These are phyloP conservation scores for Claviceps monticola DNA, from an alignment of 2,329 filamentous ascomycete species.

Conservation along the genomic window DNA sequence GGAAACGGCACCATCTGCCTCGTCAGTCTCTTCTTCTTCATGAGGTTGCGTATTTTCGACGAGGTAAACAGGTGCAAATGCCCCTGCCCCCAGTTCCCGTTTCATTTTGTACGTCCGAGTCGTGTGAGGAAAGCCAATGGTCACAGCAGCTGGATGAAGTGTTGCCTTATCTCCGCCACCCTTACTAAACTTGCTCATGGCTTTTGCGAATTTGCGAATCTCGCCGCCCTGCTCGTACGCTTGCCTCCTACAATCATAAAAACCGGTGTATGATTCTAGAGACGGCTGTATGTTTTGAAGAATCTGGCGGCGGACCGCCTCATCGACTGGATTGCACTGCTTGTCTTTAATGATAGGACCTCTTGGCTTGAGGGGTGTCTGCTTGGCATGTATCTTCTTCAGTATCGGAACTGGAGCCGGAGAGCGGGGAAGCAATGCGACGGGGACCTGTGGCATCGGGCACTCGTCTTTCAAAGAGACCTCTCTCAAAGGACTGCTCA, in stretches of 20 bases:
- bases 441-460: conserved; percentile 33
- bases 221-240: conserved; percentile 55
- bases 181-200: conserved; percentile 41
- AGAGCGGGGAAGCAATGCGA: conserved; percentile 32
- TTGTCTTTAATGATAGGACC: conserved; percentile 66
- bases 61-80: conserved; percentile 90
- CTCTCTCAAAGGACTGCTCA: conserved; percentile 62
- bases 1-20: conserved; percentile 27
- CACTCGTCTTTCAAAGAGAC: conserved; percentile 36
- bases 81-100: conserved; percentile 79
- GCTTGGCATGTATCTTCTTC: conserved; percentile 19
- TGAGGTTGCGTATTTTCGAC: conserved; percentile 56
- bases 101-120: conserved; percentile 61
- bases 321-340: conserved; percentile 83
- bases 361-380: conserved; percentile 30
- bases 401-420: conserved; percentile 20
- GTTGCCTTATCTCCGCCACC: conserved; percentile 47
- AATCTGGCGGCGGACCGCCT: conserved; percentile 59
- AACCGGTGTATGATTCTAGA: conserved; percentile 62
- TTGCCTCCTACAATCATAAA: conserved; percentile 55
- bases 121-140: conserved; percentile 53
- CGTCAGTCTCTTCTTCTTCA: conserved; percentile 25
- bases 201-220: conserved; percentile 70
- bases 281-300: conserved; percentile 60
- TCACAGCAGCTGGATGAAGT: conserved; percentile 44